These are phyloP conservation scores for Simplicillium aogashimaense DNA, from an alignment of 2,329 filamentous ascomycete species.

Conservation along the genomic window DNA sequence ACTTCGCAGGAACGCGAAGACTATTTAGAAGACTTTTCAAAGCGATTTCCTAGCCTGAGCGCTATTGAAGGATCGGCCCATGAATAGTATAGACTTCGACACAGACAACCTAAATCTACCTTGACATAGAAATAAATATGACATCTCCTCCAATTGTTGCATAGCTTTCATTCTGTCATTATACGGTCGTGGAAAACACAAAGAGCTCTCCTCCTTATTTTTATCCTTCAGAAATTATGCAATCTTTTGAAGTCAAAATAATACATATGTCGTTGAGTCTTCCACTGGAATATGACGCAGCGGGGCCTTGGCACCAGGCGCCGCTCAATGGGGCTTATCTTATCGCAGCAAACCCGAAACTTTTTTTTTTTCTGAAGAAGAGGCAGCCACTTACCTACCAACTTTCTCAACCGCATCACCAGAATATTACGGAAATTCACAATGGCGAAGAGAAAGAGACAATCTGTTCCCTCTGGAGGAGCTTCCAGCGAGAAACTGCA, in stretches of 20 bases:
- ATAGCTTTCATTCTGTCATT: constrained; percentile 1
- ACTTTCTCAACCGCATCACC: constrained; percentile 6
- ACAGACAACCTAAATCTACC: too few species aligned
- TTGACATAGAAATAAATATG: too few species aligned
- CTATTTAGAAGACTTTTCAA: constrained; percentile 62
- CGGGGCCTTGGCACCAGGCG: too few species aligned
- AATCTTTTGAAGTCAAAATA: too few species aligned
- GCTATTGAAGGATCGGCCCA: constrained; percentile 49
- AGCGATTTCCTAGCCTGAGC: constrained; percentile 76
- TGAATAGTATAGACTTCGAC: neutral
- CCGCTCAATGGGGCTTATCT: too few species aligned
- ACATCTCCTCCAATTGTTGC: neutral
- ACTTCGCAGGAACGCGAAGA: constrained; percentile 51
- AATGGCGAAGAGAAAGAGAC: constrained; percentile 43
- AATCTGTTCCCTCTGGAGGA: constrained; percentile 18
- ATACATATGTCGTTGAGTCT: too few species aligned
- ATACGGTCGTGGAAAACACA: too few species aligned
- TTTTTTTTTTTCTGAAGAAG: constrained; percentile 14
- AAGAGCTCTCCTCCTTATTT: too few species aligned
- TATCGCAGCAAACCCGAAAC: constrained; percentile 15
- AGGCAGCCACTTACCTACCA: neutral
- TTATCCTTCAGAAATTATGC: too few species aligned
- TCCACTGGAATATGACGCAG: too few species aligned
- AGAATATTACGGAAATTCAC: constrained; percentile 6
- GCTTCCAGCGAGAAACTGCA: constrained; percentile 11